These are phyloP conservation scores for Candida coquimbonensis DNA, from an alignment of 805 yeast species.

Conservation along the genomic window DNA sequence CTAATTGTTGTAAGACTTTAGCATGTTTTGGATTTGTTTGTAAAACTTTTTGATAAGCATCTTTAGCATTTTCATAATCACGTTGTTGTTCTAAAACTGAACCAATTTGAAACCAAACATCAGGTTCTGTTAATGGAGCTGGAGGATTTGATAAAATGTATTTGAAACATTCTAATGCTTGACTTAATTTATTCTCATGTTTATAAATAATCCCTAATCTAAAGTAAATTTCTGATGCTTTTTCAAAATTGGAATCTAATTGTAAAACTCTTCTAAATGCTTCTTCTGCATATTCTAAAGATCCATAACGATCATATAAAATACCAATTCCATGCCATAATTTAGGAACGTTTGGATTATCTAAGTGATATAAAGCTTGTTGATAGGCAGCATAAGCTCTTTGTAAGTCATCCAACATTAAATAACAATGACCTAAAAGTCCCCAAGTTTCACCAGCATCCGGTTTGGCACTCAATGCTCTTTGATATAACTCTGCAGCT, in stretches of 20 bases:
- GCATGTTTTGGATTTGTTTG: constrained; percentile 90
- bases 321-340: constrained; percentile 99
- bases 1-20: constrained; percentile 91
- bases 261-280: constrained; percentile 95
- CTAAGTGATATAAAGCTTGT: constrained; percentile 85
- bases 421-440: constrained; percentile 87
- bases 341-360: constrained; percentile 92
- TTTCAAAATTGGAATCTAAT: constrained; percentile 92
- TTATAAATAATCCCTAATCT: constrained; percentile 94
- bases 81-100: constrained; percentile 90
- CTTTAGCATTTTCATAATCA: constrained; percentile 86
- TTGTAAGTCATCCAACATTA: constrained; percentile 93
- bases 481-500: constrained; percentile 90
- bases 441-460: constrained; percentile 98
- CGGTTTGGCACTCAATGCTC: constrained; percentile 73
- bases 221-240: constrained; percentile 94
- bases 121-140: constrained; percentile 90
- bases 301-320: constrained; percentile 91
- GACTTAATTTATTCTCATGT: constrained; percentile 81
- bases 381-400: constrained; percentile 96
- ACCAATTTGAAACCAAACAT: constrained; percentile 98
- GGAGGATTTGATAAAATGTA: constrained; percentile 90
- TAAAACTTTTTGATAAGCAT: constrained; percentile 90
- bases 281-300: constrained; percentile 95
- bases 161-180: constrained; percentile 90